Base-by-base conservation (phyloP, 306 rosid genomes). In the Lotus japonicus region DNA sequence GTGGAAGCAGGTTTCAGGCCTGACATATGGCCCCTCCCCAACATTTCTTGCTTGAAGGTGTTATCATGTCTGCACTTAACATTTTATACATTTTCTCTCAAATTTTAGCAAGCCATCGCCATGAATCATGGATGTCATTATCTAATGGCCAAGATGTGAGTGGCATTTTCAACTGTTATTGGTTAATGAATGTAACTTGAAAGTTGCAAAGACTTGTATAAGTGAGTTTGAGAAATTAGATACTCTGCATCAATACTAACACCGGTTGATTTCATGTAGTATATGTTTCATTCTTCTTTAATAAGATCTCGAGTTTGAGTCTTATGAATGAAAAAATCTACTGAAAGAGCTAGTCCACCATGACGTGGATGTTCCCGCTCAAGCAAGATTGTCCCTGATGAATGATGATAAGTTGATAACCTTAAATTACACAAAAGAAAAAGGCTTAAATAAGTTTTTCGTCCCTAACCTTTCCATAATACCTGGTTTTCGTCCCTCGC, bases 11-110 rank as follows among this genome's bases (percentile, higher is more conserved):
- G 79, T 68, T 54, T 43, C 67, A 61, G 67, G 74, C 79, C 49
- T 67, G 83, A 73, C 76, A 79, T 23, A 79, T 61, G 83, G 78
- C 51, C 83, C 79, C 76, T 16, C 76, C 15, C n/a, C 62, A 53
- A 60, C 68, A 68, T 55, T 68, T 57, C 68, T 46, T 19, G 26
- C 71, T 73, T 73, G 51, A 68, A 68, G 42, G 42, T 48, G 58
- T 57, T 48, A 16, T 58, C 72, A 56, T 77, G 81, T 77, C 81
- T 70, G 14, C 45, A 64, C 58, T 57, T 73, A 17, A 41, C 19
- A 12, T 58, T 71, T 26, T 16, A 64, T 66, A 55, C 46, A 45
- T 21, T 73, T 53, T 38, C 51, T 10, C 41, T 33, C 50, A 46
- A 19, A 33, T 21, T 23, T 72, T 59, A 59, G 23, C 52, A 64